Evolutionary conservation across 345 rosid species (phyloP).

Genomic region (Viola odorata): DNA sequence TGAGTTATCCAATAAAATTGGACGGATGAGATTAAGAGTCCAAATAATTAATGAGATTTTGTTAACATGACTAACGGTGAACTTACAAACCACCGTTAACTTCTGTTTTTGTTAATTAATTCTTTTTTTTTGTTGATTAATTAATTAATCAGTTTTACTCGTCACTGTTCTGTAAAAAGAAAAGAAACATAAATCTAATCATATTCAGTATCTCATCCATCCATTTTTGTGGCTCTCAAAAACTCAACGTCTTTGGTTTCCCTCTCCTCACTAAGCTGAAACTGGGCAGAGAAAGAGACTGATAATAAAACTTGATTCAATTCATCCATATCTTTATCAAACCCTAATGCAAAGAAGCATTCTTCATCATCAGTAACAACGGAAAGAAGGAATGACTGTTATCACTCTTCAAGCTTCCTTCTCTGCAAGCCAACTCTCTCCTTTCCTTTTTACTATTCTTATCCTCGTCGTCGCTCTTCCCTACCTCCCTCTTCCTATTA

Average conservation of each 20-base stretch:
- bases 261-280: not conserved
- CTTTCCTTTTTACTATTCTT: conserved; percentile 1
- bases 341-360: conserved; percentile 28
- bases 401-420: conserved; percentile 66
- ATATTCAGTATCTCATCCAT: not conserved
- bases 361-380: not conserved
- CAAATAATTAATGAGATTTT: too few species aligned
- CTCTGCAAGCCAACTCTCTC: conserved; percentile 43
- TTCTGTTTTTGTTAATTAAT: too few species aligned
- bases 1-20: too few species aligned
- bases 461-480: conserved; percentile 1
- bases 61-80: too few species aligned
- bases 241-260: not conserved
- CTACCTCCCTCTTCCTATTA: conserved; percentile 21
- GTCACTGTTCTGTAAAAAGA: too few species aligned
- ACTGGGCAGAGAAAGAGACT: too few species aligned
- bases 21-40: too few species aligned
- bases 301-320: not conserved
- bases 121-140: too few species aligned
- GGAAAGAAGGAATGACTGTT: conserved; percentile 28
- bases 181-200: too few species aligned
- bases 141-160: too few species aligned
- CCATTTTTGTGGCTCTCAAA: conserved; percentile 14
- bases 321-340: conserved; percentile 16
- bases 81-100: too few species aligned